Evolutionary conservation across 2,329 filamentous ascomycete species (phyloP), one percentile per base, ranked within the genome.

Genomic region (Diaporthe citriasiana): DNA sequence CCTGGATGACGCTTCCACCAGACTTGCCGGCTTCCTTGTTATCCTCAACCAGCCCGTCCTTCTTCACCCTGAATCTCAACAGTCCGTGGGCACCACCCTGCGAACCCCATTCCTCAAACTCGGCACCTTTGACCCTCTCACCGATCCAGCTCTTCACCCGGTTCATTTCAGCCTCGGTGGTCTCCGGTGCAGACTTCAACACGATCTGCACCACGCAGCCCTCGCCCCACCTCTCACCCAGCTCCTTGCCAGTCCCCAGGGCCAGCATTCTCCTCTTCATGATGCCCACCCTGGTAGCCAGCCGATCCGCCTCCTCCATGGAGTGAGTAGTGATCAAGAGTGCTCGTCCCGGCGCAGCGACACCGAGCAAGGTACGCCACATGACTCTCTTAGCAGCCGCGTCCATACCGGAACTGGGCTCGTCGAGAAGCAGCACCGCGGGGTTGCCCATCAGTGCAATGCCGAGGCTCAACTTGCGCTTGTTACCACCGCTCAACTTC

Each of bases 381-480:
- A 98, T 97, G 77, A 97, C 89, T 55, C 96, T 90, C 82, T 98
- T 98, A 0, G 94, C 93, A 0, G 94, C 95, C 0, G 95, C 95
- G 78, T 98, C 96, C 85, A 98, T 93, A 0, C 95, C 95, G 0
- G 93, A 95, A 0, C 91, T 94, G 0, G 96, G 96, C 81, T 98
- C 96, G 79, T 98, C 96, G 2, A 98, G 91, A 0, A 98, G 87
- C 0, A 98, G 86, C 0, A 98, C 95, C 0, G 92, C 91, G 0
- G 95, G 95, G 78, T 98, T 97, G 5, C 95, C 96, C 89, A 98
- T 97, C 1, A 98, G 85, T 0, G 96, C 95, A 72, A 98, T 97
- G 4, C 93, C 95, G 0, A 98, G 88, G 25, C 91, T 94, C 1
- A 98, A 86, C 83, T 98, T 98, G n/a, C 95, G 89, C 85, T 97